phyloP scores from a whole-genome alignment of 306 rosid genomes.

The Senna siamea region DNA sequence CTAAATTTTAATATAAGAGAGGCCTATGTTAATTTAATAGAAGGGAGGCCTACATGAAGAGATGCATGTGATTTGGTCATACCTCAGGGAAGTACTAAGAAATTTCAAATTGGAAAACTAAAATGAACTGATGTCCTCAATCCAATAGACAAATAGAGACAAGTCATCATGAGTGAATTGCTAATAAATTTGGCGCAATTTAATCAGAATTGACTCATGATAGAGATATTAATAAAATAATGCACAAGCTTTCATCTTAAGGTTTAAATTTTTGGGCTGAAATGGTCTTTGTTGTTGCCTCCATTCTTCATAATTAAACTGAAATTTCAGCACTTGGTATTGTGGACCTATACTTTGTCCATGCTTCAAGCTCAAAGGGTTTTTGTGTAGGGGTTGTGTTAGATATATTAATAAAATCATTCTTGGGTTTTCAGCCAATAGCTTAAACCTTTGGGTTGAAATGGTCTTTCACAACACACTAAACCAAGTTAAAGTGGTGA shows the following conservation, averaged over 20 bases:
- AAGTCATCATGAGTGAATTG: conserved; percentile 7
- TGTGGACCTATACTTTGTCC: not conserved
- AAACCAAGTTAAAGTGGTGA: conserved; percentile 8
- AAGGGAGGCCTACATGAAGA: not conserved
- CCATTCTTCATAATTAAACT: not conserved
- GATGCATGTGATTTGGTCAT: conserved; percentile 5
- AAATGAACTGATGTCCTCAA: not conserved
- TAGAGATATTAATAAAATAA: not conserved
- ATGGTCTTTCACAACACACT: not conserved
- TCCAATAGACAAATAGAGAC: conserved; percentile 1
- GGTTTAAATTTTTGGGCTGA: not conserved
- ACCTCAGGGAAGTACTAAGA: not conserved
- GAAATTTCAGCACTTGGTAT: not conserved
- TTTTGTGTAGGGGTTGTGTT: not conserved
- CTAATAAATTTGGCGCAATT: not conserved
- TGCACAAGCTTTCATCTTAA: not conserved
- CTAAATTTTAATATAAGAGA: not conserved
- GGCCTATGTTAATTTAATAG: not conserved
- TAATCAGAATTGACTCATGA: not conserved
- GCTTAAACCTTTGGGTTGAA: not conserved
- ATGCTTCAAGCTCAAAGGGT: not conserved
- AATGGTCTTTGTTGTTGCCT: not conserved
- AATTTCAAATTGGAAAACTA: conserved; percentile 8
- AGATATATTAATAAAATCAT: not conserved
- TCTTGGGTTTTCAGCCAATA: not conserved